Percentiles rank a stretch among this genome's conserved stretches.
phyloP scores from a whole-genome alignment of 1,139 yeast genomes.

The Spathaspora sp. region DNA sequence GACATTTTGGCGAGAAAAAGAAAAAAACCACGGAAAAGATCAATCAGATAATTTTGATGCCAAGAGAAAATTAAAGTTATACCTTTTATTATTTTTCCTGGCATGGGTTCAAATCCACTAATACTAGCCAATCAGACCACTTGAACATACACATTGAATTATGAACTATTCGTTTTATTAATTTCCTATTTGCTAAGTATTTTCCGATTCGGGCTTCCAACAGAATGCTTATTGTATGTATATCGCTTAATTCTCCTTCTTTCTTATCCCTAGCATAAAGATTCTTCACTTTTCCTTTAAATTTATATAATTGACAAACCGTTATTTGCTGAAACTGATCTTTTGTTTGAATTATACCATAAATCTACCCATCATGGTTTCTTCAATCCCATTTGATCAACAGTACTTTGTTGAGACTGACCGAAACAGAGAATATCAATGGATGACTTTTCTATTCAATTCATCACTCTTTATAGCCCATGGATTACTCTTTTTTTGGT shows the following conservation, averaged over 20 bases:
- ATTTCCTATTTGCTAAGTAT: background rate
- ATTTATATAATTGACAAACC: background rate
- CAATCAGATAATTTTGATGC: slow-evolving; percentile 4
- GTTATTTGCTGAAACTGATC: background rate
- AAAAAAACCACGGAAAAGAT: no score
- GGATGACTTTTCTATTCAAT: slow-evolving; percentile 34
- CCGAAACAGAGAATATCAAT: slow-evolving; percentile 35
- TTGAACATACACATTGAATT: background rate
- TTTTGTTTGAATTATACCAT: background rate
- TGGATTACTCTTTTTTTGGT: slow-evolving; percentile 45
- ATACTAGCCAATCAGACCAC: slow-evolving; percentile 1
- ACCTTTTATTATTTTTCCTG: background rate
- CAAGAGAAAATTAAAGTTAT: background rate
- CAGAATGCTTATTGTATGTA: background rate
- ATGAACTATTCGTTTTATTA: background rate
- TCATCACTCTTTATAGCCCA: slow-evolving; percentile 29
- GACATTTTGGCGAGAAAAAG: no score
- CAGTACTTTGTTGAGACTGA: slow-evolving; percentile 35
- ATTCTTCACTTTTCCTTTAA: background rate
- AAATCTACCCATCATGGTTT: background rate
- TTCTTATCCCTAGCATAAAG: background rate
- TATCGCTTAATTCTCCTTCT: background rate
- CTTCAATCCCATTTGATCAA: slow-evolving; percentile 15
- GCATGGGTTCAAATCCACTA: background rate
- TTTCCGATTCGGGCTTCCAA: background rate